Percentiles rank a stretch among this genome's conserved stretches.
Conservation (phyloP, 352 stramenopile species). For the Halophytophthora batemanensis region DNA sequence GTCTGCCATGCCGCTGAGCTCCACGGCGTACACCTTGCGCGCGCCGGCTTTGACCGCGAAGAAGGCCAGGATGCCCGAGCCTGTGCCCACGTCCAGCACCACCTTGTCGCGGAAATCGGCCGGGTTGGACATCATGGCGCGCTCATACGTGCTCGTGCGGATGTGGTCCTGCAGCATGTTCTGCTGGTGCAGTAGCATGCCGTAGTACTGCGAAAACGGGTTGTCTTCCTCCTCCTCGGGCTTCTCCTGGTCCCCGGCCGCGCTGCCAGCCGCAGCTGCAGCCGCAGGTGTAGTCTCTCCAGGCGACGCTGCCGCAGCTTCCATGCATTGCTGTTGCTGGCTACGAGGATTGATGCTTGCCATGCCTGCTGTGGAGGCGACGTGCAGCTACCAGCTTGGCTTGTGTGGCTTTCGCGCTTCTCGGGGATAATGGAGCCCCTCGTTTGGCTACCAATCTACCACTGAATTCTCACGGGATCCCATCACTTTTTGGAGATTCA, state of each 20-base stretch:
- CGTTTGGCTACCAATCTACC: no score
- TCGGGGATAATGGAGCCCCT: no score
- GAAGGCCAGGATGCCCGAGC: conserved; percentile 98
- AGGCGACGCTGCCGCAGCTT: conserved; percentile 1
- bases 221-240: conserved; percentile 68
- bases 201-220: conserved; percentile 94
- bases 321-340: no score
- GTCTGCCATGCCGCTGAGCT: conserved; percentile 98
- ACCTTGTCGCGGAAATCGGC: conserved; percentile 96
- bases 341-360: no score
- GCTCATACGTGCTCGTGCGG: conserved; percentile 98
- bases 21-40: conserved; percentile 92
- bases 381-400: no score
- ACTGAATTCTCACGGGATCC: no score
- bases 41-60: conserved; percentile 98
- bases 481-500: no score
- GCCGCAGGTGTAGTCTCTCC: not conserved
- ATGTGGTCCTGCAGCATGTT: conserved; percentile 99
- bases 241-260: not conserved
- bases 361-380: no score
- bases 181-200: conserved; percentile 97
- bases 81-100: conserved; percentile 99
- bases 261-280: not conserved
- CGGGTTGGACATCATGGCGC: conserved; percentile 96
- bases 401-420: no score